Conservation (phyloP, 768 basidiomycete genomes). For the Amanita pseudoporphyria region DNA sequence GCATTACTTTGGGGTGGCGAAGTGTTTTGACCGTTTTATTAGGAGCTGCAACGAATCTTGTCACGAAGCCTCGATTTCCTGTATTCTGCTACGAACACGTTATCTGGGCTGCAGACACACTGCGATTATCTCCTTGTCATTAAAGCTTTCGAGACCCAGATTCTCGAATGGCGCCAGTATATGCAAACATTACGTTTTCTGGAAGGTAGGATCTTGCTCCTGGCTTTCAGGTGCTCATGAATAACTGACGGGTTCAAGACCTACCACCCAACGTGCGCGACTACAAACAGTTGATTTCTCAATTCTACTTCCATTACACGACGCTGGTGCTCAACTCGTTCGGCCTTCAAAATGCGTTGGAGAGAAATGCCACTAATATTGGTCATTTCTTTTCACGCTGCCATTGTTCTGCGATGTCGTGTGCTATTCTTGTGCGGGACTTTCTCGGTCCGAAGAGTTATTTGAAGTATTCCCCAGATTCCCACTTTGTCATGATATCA, state of each 20-base stretch:
- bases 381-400: slow-evolving; percentile 80
- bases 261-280: slow-evolving; percentile 18
- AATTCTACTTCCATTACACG: slow-evolving; percentile 81
- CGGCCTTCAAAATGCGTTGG: slow-evolving; percentile 92
- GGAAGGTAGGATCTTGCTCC: slow-evolving; percentile 19
- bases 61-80: slow-evolving; percentile 85
- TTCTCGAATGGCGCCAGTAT: slow-evolving; percentile 47
- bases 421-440: slow-evolving; percentile 68
- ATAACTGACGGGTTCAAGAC: slow-evolving; percentile 13
- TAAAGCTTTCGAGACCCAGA: slow-evolving; percentile 76
- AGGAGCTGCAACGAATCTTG: slow-evolving; percentile 86
- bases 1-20: background rate
- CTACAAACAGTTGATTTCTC: slow-evolving; percentile 43
- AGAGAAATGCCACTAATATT: slow-evolving; percentile 60
- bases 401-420: slow-evolving; percentile 60
- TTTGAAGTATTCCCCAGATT: slow-evolving; percentile 81
- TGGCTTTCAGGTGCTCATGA: background rate
- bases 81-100: slow-evolving; percentile 71
- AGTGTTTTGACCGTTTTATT: slow-evolving; percentile 11
- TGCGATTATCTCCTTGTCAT: slow-evolving; percentile 81
- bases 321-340: slow-evolving; percentile 91
- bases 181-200: slow-evolving; percentile 33
- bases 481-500: slow-evolving; percentile 84
- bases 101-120: slow-evolving; percentile 76
- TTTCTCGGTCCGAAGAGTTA: slow-evolving; percentile 68